Evolutionary conservation across 179 eudicot species (phyloP), one percentile per base, ranked within the genome.

Genomic region (Corrigiola litoralis): DNA sequence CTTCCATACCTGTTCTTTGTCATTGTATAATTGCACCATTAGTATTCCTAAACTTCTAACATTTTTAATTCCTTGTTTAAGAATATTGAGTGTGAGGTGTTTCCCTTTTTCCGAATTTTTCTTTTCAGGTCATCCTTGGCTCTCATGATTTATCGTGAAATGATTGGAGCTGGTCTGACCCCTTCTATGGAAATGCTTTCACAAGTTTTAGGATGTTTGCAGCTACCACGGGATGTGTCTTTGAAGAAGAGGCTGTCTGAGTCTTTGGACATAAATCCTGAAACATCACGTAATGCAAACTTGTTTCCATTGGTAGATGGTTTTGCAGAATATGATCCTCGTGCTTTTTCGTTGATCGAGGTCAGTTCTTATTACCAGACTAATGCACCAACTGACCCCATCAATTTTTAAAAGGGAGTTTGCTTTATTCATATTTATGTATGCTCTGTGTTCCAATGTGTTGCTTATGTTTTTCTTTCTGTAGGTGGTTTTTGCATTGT

Each of bases 291-390:
- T 72, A 70, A 71, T 38, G 72, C 87, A 72, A 87, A 79, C 67
- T 81, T 87, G 37, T 82, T 70, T 41, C 75, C 99, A 13, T 63
- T 90, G 75, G 65, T 94, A 66, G 88, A 88, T 78, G 97, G 99
- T 63, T 94, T 94, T 79, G 97, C 91, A 58, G 97, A 90, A 77
- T 94, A 94, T 69, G 99, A 94, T 69, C 83, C 92, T n/a, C 96
- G 95, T 63, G 94, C 97, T 66, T 82, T 87, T 73, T 90, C 97
- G 31, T 72, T 94, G 49, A 86, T 86, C 34, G 96, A 94, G 99
- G 99, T 94, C 29, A 72, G 86, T 69, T 44, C 42, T 53, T 20
- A 20, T 32, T 24, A 31, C 31, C 32, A 38, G 40, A 51, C 5
- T 13, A 24, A 44, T 52, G 42, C 56, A 34, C 45, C 41, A 11